These are phyloP conservation scores for Gaultheria prostrata DNA, from an alignment of 148 eudicot genomes.

Conservation along the genomic window DNA sequence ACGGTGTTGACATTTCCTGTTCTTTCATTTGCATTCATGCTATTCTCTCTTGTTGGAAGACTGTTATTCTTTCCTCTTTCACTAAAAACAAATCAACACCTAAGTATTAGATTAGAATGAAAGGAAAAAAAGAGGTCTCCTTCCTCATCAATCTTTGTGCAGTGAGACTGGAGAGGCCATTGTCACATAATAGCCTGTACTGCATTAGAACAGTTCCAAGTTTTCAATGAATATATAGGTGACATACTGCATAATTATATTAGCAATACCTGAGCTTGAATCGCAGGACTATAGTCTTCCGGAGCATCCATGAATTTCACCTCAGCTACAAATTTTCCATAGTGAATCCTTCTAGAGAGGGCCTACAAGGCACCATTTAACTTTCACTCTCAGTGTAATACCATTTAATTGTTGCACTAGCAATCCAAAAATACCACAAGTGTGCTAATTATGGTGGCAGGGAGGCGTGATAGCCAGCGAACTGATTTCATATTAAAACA, in stretches of 20 bases:
- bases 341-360: conserved; percentile 83
- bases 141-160: background rate
- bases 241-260: background rate
- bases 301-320: conserved; percentile 64
- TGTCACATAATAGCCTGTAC: background rate
- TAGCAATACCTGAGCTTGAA: conserved; percentile 55
- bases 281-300: conserved; percentile 57
- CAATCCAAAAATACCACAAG: background rate
- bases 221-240: no score
- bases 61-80: background rate
- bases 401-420: background rate
- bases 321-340: conserved; percentile 88
- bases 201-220: no score
- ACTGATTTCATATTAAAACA: background rate
- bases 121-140: background rate
- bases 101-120: background rate
- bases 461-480: background rate
- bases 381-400: background rate
- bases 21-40: background rate
- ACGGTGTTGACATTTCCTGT: background rate
- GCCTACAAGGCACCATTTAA: conserved; percentile 43
- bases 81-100: background rate
- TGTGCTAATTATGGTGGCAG: background rate
- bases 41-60: background rate
- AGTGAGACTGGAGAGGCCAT: background rate